phyloP scores from a whole-genome alignment of 2,329 filamentous ascomycete species.

The Colletotrichum orchidophilum region DNA sequence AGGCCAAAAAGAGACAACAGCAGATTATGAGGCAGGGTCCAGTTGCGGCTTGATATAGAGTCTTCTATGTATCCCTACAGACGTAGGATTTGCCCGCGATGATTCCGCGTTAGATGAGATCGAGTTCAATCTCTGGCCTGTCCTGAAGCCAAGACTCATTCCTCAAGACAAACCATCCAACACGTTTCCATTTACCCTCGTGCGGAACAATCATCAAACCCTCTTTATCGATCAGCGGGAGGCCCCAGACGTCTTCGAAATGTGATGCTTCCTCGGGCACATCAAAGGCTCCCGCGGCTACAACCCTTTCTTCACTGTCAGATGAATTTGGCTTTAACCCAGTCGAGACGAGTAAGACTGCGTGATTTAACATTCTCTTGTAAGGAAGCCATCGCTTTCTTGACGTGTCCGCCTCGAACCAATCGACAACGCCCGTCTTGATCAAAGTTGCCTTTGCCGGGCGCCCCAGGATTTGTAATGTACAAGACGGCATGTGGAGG shows the following conservation, averaged over 20 bases:
- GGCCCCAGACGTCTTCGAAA: neutral
- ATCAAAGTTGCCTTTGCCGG: neutral
- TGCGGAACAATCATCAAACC: constrained; percentile 1
- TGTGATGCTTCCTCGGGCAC: constrained; percentile 1
- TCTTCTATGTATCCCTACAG: neutral
- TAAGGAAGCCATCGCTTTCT: neutral
- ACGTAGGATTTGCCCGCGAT: too few species aligned
- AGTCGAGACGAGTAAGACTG: neutral
- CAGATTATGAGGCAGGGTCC: constrained; percentile 34
- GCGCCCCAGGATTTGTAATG: neutral
- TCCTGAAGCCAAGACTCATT: constrained; percentile 3
- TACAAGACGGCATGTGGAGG: constrained; percentile 13
- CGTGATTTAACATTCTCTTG: neutral
- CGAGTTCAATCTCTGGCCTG: neutral
- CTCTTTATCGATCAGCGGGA: neutral
- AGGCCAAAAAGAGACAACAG: constrained; percentile 48
- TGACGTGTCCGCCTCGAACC: neutral
- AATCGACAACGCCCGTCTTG: neutral
- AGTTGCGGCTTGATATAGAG: neutral
- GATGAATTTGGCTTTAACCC: neutral
- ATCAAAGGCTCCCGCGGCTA: constrained; percentile 9
- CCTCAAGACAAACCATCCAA: constrained; percentile 6
- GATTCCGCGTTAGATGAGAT: neutral
- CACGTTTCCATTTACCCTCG: constrained; percentile 1
- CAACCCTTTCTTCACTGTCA: neutral